Conservation (phyloP, 2,329 filamentous ascomycete species). For the Cladosporium austrohemisphaericum region DNA sequence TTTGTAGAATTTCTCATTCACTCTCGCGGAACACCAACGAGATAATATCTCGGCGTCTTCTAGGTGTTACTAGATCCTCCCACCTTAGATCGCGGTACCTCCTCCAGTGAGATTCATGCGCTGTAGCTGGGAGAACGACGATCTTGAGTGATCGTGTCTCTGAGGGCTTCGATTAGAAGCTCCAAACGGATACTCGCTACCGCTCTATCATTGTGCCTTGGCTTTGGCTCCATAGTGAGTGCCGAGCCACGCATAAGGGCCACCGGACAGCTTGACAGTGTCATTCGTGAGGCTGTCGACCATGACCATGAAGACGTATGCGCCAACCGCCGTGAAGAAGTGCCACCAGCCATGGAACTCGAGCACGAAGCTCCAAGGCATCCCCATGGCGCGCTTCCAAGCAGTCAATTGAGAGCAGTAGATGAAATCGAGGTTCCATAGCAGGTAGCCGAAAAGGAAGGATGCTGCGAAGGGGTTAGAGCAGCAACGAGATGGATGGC, state of each 20-base stretch:
- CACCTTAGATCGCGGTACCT: too few species aligned
- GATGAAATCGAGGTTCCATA: slow-evolving; percentile 16
- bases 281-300: slow-evolving; percentile 12
- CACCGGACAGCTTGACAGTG: not conserved
- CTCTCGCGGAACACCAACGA: too few species aligned
- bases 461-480: slow-evolving; percentile 1
- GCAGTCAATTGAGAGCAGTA: slow-evolving; percentile 10
- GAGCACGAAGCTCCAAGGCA: slow-evolving; percentile 14
- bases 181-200: too few species aligned
- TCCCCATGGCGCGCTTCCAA: slow-evolving; percentile 5
- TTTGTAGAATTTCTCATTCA: too few species aligned
- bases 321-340: slow-evolving; percentile 5
- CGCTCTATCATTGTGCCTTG: too few species aligned
- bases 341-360: slow-evolving; percentile 17
- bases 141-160: too few species aligned
- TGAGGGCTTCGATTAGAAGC: too few species aligned
- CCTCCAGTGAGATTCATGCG: too few species aligned
- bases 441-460: slow-evolving; percentile 14
- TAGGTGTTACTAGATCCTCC: too few species aligned
- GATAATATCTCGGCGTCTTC: too few species aligned
- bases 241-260: slow-evolving; percentile 7
- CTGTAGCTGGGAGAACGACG: too few species aligned
- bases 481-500: not conserved
- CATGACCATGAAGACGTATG: slow-evolving; percentile 13
- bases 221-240: too few species aligned